These are phyloP conservation scores for Malus hybrid DNA, from an alignment of 331 rosid species.

Conservation along the genomic window DNA sequence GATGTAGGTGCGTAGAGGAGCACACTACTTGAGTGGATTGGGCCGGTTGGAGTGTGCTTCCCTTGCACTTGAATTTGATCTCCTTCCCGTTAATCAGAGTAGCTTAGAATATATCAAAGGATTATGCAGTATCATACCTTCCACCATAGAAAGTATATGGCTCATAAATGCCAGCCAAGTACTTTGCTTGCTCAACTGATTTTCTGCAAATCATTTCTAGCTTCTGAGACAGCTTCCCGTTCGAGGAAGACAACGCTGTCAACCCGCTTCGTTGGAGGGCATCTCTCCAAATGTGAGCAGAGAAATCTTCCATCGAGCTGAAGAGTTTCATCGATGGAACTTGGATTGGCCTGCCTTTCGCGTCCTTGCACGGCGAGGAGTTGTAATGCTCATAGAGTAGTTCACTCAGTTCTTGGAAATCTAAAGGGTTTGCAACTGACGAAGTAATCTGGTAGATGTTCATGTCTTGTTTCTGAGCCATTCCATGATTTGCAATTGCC, in stretches of 20 bases:
- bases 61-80: no score
- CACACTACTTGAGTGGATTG: no score
- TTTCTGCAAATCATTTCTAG: conserved; percentile 65
- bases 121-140: conserved; percentile 42
- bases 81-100: no score
- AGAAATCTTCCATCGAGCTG: conserved; percentile 73
- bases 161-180: conserved; percentile 79
- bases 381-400: conserved; percentile 63
- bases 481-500: conserved; percentile 84
- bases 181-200: conserved; percentile 82
- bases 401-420: conserved; percentile 52
- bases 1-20: no score
- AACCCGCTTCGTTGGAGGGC: conserved; percentile 50
- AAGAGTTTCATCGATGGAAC: conserved; percentile 80
- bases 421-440: conserved; percentile 77
- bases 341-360: conserved; percentile 65
- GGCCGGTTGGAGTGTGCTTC: no score
- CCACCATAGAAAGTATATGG: conserved; percentile 94
- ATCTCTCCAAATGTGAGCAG: conserved; percentile 76
- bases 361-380: conserved; percentile 65
- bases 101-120: no score
- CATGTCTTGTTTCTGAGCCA: conserved; percentile 44
- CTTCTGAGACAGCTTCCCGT: conserved; percentile 48
- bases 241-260: conserved; percentile 41
- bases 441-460: conserved; percentile 88